Base-by-base conservation (phyloP, 352 stramenopile species). In the Phytophthora quininea region DNA sequence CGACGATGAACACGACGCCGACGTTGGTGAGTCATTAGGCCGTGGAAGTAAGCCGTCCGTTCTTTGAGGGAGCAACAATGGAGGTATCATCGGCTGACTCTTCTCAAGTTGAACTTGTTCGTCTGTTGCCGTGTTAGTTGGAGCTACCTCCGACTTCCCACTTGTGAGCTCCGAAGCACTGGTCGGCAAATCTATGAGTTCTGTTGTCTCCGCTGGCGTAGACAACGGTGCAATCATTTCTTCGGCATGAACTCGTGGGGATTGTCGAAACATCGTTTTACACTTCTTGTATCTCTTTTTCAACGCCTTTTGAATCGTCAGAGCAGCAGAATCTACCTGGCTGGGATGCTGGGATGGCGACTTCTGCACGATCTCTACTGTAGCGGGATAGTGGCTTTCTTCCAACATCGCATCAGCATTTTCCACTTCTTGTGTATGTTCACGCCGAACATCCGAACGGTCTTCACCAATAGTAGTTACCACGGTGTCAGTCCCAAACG, bases 231-330 rank as follows among this genome's bases (percentile, higher is more conserved):
- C 19, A 4, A 63, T 29, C 7, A 62, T 27, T 63, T 83, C 67
- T n/a, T 78, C 73, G 3, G 60, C 70, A 8, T 83, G 76, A 4
- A 88, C 65, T 24, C 75, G 74, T 12, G 77, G 73, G 7, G 80
- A 83, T 54, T 81, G 68, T 9, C 80, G 74, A 29, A 86, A 77
- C 40, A 85, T 65, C 49, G 76, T 77, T 27, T 76, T 69, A 35
- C 69, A 77, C 33, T 73, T 62, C 54, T 67, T 76, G 45, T 67
- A 79, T 8, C 69, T 77, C 63, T 77, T 76, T 54, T 82, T 84
- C 51, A 88, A 15, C 4, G 73, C 79, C 24, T 80, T 76, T 29
- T 86, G 77, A 15, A 88, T 86, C 3, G 70, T 88, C 10, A 29
- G 42, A 0, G 79, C 79, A 2, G 79, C 76, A 19, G 58, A 65